Base-by-base conservation (phyloP, 2,329 filamentous ascomycete genomes). In the Colletotrichum plurivorum region DNA sequence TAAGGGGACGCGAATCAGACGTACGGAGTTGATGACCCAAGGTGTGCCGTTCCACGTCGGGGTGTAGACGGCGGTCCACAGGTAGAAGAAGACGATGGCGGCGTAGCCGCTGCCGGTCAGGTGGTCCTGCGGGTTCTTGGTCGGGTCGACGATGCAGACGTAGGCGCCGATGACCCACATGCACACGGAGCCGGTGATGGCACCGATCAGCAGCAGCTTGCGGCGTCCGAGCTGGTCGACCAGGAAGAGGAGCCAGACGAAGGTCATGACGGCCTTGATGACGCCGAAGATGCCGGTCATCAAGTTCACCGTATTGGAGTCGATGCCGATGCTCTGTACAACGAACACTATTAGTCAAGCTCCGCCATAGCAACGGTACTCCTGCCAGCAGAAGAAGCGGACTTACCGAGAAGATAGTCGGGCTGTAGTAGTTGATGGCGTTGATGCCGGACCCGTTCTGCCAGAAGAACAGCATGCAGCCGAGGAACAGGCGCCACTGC, bases 221-320 rank as follows among this genome's bases (percentile, higher is more conserved):
- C 76, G 72, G 53, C 76, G 63, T n/a, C 76, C 76, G n/a, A 78
- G 63, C 25, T 84, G 85, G 73, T 92, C 90, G 70, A 92, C 89
- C 31, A 92, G 82, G 76, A 87, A 88, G 43, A 92, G 80, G 5
- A 92, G 83, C 87, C 89, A 92, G 72, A 92, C 73, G 27, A 92
- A 79, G 0, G 90, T 92, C 66, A 90, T 81, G 5, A 86, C 81
- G 0, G 89, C 91, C 81, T 92, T 92, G 72, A 92, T 86, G 2
- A 92, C 88, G 22, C 90, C 90, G 70, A 92, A 92, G 59, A 92
- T 86, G 22, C 90, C 90, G 0, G 90, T 92, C 9, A 89, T 90
- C 43, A 92, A 80, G 69, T 70, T 67, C 12, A 70, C 67, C 2
- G 67, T 70, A 36, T 58, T 58, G 1, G 25, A 25, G 15, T 70